Base-by-base conservation (phyloP, 2,329 filamentous ascomycete species). In the Diaporthe amygdali region DNA sequence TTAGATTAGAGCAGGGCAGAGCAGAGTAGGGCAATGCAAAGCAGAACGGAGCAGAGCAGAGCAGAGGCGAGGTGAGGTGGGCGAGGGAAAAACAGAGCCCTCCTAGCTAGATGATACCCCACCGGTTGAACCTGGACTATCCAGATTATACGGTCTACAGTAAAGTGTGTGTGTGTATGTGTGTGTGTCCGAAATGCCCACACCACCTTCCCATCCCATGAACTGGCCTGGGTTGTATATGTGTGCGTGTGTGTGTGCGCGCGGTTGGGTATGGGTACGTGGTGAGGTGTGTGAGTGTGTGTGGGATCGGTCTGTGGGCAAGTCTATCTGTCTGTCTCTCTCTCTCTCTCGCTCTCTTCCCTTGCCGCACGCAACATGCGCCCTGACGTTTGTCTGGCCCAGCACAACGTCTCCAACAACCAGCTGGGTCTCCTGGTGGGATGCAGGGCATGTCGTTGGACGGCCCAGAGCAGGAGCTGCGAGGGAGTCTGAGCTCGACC, bases 401-500 rank as follows among this genome's bases (percentile, higher is more conserved):
- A 27, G 56, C 41, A 30, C 59, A 20, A 17, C 30, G 27, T 47
- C 59, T 47, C 59, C 59, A 63, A 17, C 10, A 47, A 63, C 41
- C 41, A 30, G 27, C 59, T 63, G 59, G 59, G 44, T 47, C 59
- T 49, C n/a, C 6, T 64, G 41, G 41, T 46, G 30, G 44, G 41
- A 25, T 22, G 41, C 41, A n/a, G 14, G 39, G 39, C 27, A 63
- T 56, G 52, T 68, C 61, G 67, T 67, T 67, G 67, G 56, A 46
- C 67, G 68, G 66, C 22, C 46, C n/a, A n/a, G 39, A 30, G 34
- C 51, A 20, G 7, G 2, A 7, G 51, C 27, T 54, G 51, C 51
- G 54, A 56, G 47, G 61, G 61, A 49, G 34, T 51, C 44, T 30
- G 44, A 59, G 44, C 41, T 59, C 52, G 32, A 55, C 52, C 66